A percentile compares a stretch with the other conserved stretches of the same genome.
phyloP scores from a whole-genome alignment of 2,329 filamentous ascomycete genomes.

The Chrysosphaeria jannelii region DNA sequence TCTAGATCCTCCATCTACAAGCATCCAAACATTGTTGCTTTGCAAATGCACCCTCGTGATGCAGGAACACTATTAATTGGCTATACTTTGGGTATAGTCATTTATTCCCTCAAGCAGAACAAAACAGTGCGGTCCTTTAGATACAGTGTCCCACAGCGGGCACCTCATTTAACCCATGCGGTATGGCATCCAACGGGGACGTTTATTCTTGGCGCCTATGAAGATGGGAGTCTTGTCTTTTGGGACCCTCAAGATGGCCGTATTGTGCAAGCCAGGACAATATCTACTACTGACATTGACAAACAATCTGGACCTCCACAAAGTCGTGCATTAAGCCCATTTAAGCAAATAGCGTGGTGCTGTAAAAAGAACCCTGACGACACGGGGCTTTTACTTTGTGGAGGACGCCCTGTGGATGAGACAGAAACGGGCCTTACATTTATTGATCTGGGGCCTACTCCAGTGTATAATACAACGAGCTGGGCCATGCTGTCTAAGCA shows the following conservation, averaged over 20 bases:
- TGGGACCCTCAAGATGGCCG: constrained; percentile 84
- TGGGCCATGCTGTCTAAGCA: constrained; percentile 62
- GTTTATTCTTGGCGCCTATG: constrained; percentile 61
- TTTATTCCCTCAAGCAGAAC: constrained; percentile 89
- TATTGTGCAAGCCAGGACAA: constrained; percentile 52
- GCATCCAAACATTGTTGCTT: constrained; percentile 38
- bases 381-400: constrained; percentile 62
- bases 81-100: constrained; percentile 64
- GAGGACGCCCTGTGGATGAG: constrained; percentile 38
- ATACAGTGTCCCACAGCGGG: constrained; percentile 48
- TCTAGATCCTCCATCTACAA: no score
- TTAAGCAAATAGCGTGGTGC: constrained; percentile 66
- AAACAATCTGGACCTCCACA: no score
- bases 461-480: constrained; percentile 68
- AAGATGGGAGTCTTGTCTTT: constrained; percentile 73
- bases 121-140: constrained; percentile 49
- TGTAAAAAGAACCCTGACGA: constrained; percentile 85
- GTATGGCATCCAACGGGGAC: constrained; percentile 88
- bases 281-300: constrained; percentile 45
- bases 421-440: constrained; percentile 56
- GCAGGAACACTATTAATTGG: constrained; percentile 74
- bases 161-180: constrained; percentile 51
- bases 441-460: constrained; percentile 65
- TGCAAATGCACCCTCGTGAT: constrained; percentile 72
- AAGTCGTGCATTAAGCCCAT: constrained; percentile 39